phyloP scores from a whole-genome alignment of 345 rosid genomes.

The Ailanthus altissimus region DNA sequence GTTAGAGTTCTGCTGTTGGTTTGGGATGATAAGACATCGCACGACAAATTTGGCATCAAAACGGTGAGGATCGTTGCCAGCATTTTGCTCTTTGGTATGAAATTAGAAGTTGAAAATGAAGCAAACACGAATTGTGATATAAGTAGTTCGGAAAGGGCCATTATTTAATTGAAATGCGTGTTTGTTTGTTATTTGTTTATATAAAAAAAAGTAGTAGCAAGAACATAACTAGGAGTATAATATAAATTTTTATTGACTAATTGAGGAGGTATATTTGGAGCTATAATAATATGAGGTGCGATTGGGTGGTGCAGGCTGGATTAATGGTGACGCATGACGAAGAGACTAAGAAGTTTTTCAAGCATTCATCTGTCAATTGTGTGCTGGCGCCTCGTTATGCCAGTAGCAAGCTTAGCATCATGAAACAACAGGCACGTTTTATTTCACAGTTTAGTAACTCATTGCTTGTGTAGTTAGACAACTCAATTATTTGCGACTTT shows the following conservation, averaged over 20 bases:
- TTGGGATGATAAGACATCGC: conserved; percentile 96
- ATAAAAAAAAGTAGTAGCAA: background rate
- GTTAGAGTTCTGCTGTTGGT: conserved; percentile 81
- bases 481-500: background rate
- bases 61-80: conserved; percentile 47
- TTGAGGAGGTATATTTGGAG: background rate
- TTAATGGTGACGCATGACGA: conserved; percentile 94
- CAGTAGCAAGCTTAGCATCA: conserved; percentile 74
- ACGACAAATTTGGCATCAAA: conserved; percentile 55
- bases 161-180: background rate
- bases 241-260: background rate
- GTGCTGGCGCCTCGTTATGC: conserved; percentile 88
- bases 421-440: conserved; percentile 74
- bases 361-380: conserved; percentile 92
- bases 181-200: background rate
- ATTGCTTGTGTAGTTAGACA: background rate
- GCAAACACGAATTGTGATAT: background rate
- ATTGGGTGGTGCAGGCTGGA: conserved; percentile 62
- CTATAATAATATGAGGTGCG: conserved; percentile 22
- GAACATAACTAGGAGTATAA: background rate
- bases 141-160: background rate
- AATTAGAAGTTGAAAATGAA: background rate
- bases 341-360: conserved; percentile 86
- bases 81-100: background rate
- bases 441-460: background rate